These are phyloP conservation scores for Camelina hispida DNA, from an alignment of 345 rosid genomes.

Conservation along the genomic window DNA sequence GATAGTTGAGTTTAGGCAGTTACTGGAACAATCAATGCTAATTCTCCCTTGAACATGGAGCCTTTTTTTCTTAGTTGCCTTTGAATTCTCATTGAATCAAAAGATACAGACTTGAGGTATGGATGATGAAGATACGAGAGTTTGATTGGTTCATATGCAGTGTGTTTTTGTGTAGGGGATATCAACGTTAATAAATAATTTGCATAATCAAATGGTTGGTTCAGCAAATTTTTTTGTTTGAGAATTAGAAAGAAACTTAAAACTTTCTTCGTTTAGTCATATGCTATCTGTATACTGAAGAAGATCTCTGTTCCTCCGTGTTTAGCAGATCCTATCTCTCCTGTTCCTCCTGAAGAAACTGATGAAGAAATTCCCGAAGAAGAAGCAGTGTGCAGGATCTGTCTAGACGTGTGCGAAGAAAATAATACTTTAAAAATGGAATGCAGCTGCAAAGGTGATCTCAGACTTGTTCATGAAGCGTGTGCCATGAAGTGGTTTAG, in stretches of 20 bases:
- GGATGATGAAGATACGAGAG: background rate
- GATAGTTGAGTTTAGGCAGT: conserved; percentile 16
- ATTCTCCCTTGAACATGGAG: background rate
- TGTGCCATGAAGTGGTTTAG: conserved; percentile 94
- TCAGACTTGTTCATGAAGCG: conserved; percentile 85
- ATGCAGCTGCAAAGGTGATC: conserved; percentile 96
- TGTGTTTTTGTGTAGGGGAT: background rate
- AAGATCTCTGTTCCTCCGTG: conserved; percentile 17
- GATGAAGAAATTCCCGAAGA: conserved; percentile 97
- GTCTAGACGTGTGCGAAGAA: conserved; percentile 82
- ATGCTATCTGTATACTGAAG: conserved; percentile 9
- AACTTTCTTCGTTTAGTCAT: background rate
- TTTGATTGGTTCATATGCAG: background rate
- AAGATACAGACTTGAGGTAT: conserved; percentile 15
- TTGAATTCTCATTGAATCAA: background rate
- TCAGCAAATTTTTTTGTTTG: background rate
- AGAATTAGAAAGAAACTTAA: background rate
- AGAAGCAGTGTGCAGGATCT: conserved; percentile 95
- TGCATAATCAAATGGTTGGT: background rate
- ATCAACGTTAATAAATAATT: background rate
- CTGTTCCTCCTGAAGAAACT: conserved; percentile 55
- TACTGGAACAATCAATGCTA: background rate
- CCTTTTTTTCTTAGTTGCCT: background rate
- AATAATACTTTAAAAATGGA: conserved; percentile 94
- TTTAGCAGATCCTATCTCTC: conserved; percentile 63